Conservation (phyloP, 306 rosid species). For the Quercus suber region DNA sequence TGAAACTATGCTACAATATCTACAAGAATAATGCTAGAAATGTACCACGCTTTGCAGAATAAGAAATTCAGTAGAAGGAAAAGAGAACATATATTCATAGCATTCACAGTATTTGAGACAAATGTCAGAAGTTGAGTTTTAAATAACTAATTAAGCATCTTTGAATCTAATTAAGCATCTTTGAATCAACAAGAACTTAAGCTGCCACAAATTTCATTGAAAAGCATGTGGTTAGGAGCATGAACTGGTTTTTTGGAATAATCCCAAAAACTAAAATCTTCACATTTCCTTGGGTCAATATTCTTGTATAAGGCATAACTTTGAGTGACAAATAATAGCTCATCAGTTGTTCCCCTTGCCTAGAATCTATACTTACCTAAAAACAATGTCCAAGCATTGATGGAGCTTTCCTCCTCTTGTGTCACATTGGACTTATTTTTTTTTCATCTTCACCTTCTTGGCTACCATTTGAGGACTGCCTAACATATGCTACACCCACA, state of each 20-base stretch:
- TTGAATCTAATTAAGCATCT: not conserved
- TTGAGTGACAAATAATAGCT: not conserved
- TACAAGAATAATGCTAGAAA: not conserved
- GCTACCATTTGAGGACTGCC: no score
- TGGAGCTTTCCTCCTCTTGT: no score
- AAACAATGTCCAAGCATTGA: no score
- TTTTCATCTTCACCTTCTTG: no score
- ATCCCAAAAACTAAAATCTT: not conserved
- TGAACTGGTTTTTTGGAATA: not conserved
- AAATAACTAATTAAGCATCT: not conserved
- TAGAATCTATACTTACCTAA: not conserved
- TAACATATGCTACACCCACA: no score
- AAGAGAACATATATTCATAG: not conserved
- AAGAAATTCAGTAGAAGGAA: not conserved
- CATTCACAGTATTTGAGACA: not conserved
- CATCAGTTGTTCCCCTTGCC: not conserved
- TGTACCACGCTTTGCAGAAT: not conserved
- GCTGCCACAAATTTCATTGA: not conserved
- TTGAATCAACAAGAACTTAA: not conserved
- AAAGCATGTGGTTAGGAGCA: not conserved
- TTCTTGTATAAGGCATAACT: not conserved
- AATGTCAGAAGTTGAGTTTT: conserved; percentile 7
- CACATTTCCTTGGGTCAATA: not conserved
- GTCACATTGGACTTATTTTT: no score
- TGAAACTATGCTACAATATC: not conserved